phyloP scores from a whole-genome alignment of 1,284 basidiomycete genomes.

The Fomes fomentarius region DNA sequence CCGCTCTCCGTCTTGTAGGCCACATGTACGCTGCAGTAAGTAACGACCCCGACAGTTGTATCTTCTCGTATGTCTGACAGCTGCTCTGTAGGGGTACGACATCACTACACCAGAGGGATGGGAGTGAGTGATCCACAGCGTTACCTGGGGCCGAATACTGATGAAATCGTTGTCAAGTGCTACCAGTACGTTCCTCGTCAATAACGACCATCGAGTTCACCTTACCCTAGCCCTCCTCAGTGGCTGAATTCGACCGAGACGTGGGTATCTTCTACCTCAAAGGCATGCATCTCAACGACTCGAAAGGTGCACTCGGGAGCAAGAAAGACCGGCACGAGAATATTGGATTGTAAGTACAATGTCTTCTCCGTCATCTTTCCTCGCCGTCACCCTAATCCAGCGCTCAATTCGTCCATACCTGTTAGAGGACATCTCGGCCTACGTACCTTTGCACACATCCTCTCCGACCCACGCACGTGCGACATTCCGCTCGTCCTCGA shows the following conservation, averaged over 20 bases:
- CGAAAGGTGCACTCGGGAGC: slow-evolving; percentile 64
- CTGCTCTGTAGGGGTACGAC: slow-evolving; percentile 74
- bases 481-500: slow-evolving; percentile 83
- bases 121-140: slow-evolving; percentile 50
- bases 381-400: background rate
- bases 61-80: too few relatives aligned
- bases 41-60: background rate
- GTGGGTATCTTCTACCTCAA: slow-evolving; percentile 76
- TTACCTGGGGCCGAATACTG: too few relatives aligned
- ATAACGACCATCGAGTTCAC: too few relatives aligned
- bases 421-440: slow-evolving; percentile 71
- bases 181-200: slow-evolving; percentile 12
- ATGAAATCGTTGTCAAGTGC: background rate
- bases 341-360: slow-evolving; percentile 67
- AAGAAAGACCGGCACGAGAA: slow-evolving; percentile 85
- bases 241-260: slow-evolving; percentile 64
- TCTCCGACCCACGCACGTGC: slow-evolving; percentile 70
- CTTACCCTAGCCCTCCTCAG: too few relatives aligned
- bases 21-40: slow-evolving; percentile 82
- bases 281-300: slow-evolving; percentile 88
- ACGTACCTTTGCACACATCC: slow-evolving; percentile 64
- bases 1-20: slow-evolving; percentile 42
- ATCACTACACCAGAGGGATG: slow-evolving; percentile 69
- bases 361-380: background rate
- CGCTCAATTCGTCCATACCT: background rate